These are phyloP conservation scores for Yamadazyma paraphyllophila DNA, from an alignment of 805 yeast genomes.

Conservation along the genomic window DNA sequence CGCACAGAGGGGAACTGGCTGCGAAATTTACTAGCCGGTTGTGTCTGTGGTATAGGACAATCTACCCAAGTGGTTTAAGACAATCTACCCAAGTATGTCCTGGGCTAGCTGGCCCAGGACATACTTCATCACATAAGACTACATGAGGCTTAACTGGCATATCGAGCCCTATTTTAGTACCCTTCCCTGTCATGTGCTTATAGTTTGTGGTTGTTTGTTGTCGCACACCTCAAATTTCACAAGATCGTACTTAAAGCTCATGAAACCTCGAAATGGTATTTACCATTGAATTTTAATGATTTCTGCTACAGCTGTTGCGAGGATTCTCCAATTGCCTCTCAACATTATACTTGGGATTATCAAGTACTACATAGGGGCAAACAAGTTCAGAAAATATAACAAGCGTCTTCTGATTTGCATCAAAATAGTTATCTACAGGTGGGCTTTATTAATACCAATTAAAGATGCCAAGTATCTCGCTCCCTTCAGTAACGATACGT, in stretches of 20 bases:
- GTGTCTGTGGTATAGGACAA: too few relatives aligned
- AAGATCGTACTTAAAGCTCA: background rate
- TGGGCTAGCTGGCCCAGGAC: too few relatives aligned
- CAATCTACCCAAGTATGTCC: too few relatives aligned
- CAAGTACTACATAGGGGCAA: conserved; percentile 11
- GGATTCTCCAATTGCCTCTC: conserved; percentile 10
- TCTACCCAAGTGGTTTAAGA: too few relatives aligned
- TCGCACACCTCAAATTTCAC: background rate
- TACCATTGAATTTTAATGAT: conserved; percentile 1
- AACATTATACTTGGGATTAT: conserved; percentile 3
- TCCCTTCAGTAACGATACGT: conserved; percentile 2
- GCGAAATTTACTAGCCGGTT: too few relatives aligned
- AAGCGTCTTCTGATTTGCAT: conserved; percentile 13
- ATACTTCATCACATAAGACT: too few relatives aligned
- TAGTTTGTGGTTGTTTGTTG: too few relatives aligned
- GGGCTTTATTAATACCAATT: conserved; percentile 10
- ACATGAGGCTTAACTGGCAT: too few relatives aligned
- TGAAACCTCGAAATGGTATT: background rate
- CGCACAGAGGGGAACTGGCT: too few relatives aligned
- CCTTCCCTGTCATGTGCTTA: too few relatives aligned
- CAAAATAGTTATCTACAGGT: conserved; percentile 14
- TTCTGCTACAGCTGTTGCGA: conserved; percentile 1
- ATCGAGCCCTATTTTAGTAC: too few relatives aligned
- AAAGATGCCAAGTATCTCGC: conserved; percentile 8
- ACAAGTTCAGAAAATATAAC: conserved; percentile 12